Percentiles rank a stretch among this genome's conserved stretches.
Evolutionary conservation across 768 basidiomycete species (phyloP).

Genomic region (Boletus patriciae): DNA sequence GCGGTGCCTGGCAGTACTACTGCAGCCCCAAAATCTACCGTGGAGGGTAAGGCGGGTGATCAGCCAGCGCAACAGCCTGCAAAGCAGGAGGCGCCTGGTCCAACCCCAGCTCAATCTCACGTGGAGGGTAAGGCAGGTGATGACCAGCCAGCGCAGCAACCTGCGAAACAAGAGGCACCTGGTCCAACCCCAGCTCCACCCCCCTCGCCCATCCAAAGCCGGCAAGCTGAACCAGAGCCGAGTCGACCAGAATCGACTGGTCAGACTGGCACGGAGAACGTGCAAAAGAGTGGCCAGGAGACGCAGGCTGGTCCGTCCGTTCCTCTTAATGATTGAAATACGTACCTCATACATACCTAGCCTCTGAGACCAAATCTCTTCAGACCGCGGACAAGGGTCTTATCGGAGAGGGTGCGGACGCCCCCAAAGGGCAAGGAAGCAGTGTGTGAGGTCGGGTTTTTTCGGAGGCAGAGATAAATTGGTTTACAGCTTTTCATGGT

Average conservation of each 20-base stretch:
- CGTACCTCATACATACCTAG: not conserved
- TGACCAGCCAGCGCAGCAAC: not conserved
- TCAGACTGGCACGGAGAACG: not conserved
- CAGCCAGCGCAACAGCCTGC: not conserved
- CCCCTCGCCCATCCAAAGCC: not conserved
- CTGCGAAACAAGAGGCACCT: not conserved
- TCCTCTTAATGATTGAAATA: not conserved
- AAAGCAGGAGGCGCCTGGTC: not conserved
- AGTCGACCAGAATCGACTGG: not conserved
- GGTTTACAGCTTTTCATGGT: too few relatives aligned
- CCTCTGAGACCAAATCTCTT: not conserved
- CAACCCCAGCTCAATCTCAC: not conserved
- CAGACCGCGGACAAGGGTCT: not conserved
- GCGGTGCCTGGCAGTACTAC: not conserved
- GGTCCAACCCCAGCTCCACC: not conserved
- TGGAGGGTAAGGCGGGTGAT: not conserved
- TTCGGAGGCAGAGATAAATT: not conserved
- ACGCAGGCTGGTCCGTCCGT: conserved; percentile 2
- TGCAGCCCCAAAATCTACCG: not conserved
- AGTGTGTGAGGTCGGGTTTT: not conserved
- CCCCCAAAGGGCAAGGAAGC: conserved; percentile 6
- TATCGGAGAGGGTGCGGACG: not conserved
- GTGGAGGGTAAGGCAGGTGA: not conserved
- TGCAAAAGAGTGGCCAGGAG: not conserved
- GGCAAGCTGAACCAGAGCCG: not conserved